These are phyloP conservation scores for Excoecaria agallocha DNA, from an alignment of 345 rosid genomes.

Conservation along the genomic window DNA sequence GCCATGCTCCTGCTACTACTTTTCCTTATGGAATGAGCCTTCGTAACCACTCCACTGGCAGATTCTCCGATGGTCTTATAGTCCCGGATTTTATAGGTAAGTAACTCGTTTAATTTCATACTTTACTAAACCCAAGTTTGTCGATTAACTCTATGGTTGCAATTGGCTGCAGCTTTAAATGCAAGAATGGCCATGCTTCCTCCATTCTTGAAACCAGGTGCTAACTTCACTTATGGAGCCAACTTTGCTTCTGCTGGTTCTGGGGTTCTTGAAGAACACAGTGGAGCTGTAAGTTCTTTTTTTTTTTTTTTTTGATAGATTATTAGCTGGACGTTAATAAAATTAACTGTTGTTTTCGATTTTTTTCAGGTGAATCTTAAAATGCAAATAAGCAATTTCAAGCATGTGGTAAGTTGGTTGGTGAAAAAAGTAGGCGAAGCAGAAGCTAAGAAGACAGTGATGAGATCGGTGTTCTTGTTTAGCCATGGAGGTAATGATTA, in stretches of 20 bases:
- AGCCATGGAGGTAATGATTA: constrained; percentile 29
- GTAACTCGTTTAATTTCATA: not conserved
- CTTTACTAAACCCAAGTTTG: no score
- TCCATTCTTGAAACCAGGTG: constrained; percentile 19
- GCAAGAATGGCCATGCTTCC: constrained; percentile 12
- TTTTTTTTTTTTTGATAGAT: not conserved
- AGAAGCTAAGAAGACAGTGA: constrained; percentile 17
- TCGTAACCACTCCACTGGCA: not conserved
- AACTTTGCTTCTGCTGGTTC: constrained; percentile 29
- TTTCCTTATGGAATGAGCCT: constrained; percentile 2
- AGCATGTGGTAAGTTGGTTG: constrained; percentile 17
- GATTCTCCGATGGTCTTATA: constrained; percentile 3
- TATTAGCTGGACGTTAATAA: no score
- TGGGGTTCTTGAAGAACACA: constrained; percentile 3
- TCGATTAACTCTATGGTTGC: not conserved
- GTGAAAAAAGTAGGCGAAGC: constrained; percentile 19
- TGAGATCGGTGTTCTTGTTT: constrained; percentile 23
- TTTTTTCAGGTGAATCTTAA: constrained; percentile 8
- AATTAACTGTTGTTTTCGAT: not conserved
- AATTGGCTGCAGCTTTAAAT: constrained; percentile 2
- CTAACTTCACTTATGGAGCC: constrained; percentile 18
- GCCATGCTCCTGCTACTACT: not conserved
- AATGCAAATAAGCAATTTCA: constrained; percentile 21
- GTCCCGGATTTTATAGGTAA: constrained; percentile 10
- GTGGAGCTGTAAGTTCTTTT: constrained; percentile 1